Conservation (phyloP, 1,284 basidiomycete genomes). For the Cutaneotrichosporon cutaneum region DNA sequence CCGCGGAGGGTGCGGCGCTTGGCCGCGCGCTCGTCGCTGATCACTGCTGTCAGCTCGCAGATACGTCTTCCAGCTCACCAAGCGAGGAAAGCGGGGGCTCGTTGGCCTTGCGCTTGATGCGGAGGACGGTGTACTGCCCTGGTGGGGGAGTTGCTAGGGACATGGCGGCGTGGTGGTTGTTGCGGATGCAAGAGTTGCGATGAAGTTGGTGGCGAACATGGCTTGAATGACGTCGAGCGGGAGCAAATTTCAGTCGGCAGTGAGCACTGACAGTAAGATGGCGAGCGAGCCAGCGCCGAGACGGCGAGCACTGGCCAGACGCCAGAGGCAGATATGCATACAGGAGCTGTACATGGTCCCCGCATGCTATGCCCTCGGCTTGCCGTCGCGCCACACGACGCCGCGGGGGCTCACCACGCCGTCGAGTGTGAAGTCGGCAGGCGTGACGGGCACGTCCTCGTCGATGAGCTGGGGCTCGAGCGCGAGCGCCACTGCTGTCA, state of each 20-base stretch:
- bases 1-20: slow-evolving; percentile 35
- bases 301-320: not conserved
- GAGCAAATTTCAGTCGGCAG: not conserved
- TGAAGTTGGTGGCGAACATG: not conserved
- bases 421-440: slow-evolving; percentile 41
- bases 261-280: not conserved
- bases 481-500: slow-evolving; percentile 45
- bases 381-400: slow-evolving; percentile 33
- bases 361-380: not conserved
- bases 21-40: slow-evolving; percentile 29
- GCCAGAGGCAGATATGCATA: not conserved
- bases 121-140: slow-evolving; percentile 44
- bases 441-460: slow-evolving; percentile 39
- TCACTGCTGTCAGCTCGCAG: slow-evolving; percentile 36
- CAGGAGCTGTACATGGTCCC: not conserved
- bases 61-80: slow-evolving; percentile 37
- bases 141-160: not conserved
- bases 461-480: slow-evolving; percentile 43
- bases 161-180: not conserved
- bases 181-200: not conserved
- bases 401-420: slow-evolving; percentile 42
- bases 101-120: slow-evolving; percentile 54
- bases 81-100: slow-evolving; percentile 51
- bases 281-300: not conserved
- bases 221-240: not conserved